phyloP scores from a whole-genome alignment of 2,329 filamentous ascomycete species.

The Metarhizium robertsii region DNA sequence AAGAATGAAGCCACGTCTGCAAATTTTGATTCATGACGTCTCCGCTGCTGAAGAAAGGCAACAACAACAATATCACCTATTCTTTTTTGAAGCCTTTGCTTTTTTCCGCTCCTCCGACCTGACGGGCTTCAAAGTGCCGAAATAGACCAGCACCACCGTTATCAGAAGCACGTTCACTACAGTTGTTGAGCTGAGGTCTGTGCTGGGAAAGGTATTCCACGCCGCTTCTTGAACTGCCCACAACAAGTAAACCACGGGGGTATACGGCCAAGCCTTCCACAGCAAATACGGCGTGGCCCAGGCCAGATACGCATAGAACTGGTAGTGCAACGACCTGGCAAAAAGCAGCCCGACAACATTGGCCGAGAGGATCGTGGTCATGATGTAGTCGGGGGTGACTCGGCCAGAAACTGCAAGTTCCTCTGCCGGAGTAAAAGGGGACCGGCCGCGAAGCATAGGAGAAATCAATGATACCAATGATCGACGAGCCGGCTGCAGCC shows the following conservation, averaged over 20 bases:
- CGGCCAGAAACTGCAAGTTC: constrained; percentile 46
- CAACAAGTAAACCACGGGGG: constrained; percentile 54
- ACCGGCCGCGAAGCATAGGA: constrained; percentile 30
- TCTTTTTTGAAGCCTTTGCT: constrained; percentile 21
- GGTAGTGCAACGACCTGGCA: constrained; percentile 84
- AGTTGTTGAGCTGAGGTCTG: constrained; percentile 39
- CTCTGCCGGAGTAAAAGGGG: constrained; percentile 39
- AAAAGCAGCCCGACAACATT: constrained; percentile 75
- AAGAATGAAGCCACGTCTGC: constrained; percentile 34
- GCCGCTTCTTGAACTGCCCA: constrained; percentile 83
- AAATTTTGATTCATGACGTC: not conserved
- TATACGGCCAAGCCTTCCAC: constrained; percentile 66
- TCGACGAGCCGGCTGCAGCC: constrained; percentile 60
- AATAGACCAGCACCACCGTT: constrained; percentile 56
- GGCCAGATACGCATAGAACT: constrained; percentile 86
- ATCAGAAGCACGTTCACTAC: constrained; percentile 64
- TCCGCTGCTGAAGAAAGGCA: not conserved
- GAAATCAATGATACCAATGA: constrained; percentile 44
- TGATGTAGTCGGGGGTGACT: constrained; percentile 63
- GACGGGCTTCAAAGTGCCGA: constrained; percentile 33
- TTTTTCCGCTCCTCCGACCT: not conserved
- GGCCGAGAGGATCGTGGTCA: constrained; percentile 67
- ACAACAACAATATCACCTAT: constrained; percentile 10
- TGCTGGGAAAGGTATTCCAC: constrained; percentile 91
- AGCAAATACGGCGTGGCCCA: constrained; percentile 84